Conservation (phyloP, 108 stramenopile species). For the Conticribra weissflogii region DNA sequence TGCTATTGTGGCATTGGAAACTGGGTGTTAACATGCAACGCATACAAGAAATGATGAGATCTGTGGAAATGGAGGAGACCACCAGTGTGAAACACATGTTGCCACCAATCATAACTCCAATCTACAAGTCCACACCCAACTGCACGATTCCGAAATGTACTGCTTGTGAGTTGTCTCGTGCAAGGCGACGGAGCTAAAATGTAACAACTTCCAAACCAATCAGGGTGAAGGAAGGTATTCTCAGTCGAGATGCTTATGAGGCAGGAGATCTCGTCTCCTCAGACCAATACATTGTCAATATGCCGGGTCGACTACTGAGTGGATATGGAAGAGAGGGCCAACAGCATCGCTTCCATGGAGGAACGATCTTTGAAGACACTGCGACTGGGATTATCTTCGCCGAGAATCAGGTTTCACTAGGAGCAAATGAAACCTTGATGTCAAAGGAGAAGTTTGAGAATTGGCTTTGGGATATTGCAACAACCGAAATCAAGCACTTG, state of each 20-base stretch:
- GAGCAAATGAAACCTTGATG: constrained; percentile 38
- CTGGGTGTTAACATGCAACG: background rate
- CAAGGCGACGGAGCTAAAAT: background rate
- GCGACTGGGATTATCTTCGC: constrained; percentile 22
- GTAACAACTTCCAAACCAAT: background rate
- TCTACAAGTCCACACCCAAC: background rate
- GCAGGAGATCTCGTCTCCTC: constrained; percentile 44
- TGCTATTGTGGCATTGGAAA: background rate
- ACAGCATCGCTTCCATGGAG: constrained; percentile 11
- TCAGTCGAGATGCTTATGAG: background rate
- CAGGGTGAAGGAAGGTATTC: background rate
- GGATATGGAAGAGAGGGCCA: constrained; percentile 32
- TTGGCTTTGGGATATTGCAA: background rate
- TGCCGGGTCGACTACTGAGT: constrained; percentile 35
- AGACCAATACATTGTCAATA: constrained; percentile 29
- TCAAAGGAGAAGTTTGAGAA: constrained; percentile 45
- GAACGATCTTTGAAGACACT: constrained; percentile 50
- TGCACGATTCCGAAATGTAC: background rate
- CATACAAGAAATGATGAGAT: background rate
- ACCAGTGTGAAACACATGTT: background rate
- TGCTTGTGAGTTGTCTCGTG: background rate
- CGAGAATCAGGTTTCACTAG: constrained; percentile 28
- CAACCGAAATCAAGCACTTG: constrained; percentile 27
- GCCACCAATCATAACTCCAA: background rate
- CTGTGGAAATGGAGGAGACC: too few species aligned